Conservation (phyloP, 2,329 filamentous ascomycete species). For the Hypoxylon sp. region DNA sequence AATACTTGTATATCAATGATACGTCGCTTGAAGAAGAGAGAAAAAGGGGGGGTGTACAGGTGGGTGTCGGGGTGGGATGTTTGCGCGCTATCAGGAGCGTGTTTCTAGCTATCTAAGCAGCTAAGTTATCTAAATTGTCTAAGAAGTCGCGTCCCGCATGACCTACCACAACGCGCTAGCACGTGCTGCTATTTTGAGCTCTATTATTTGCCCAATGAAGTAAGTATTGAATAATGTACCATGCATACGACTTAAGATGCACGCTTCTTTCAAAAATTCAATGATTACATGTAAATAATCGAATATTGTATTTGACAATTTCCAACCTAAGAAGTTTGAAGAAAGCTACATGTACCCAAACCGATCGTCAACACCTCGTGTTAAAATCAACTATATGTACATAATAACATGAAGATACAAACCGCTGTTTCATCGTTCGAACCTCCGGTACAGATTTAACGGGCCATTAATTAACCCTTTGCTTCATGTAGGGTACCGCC, state of each 20-base stretch:
- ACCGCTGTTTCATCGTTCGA: constrained; percentile 19
- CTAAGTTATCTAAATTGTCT: background rate
- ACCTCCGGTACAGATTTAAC: background rate
- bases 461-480: no score
- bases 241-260: background rate
- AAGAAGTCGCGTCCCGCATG: constrained; percentile 22
- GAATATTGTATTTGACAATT: background rate
- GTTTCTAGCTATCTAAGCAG: constrained; percentile 6
- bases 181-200: constrained; percentile 44
- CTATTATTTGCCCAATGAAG: background rate
- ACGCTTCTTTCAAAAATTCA: background rate
- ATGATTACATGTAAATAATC: no score
- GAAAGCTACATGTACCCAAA: background rate
- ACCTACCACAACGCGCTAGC: constrained; percentile 41
- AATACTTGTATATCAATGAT: background rate
- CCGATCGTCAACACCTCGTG: constrained; percentile 7
- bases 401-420: constrained; percentile 1
- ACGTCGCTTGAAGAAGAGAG: background rate
- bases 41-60: no score
- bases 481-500: no score
- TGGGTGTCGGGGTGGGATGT: background rate
- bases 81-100: constrained; percentile 15
- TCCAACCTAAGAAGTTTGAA: constrained; percentile 1
- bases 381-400: background rate
- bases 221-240: constrained; percentile 1